These are phyloP conservation scores for Mrakiaceae sp. DNA, from an alignment of 1,284 basidiomycete species.

Conservation along the genomic window DNA sequence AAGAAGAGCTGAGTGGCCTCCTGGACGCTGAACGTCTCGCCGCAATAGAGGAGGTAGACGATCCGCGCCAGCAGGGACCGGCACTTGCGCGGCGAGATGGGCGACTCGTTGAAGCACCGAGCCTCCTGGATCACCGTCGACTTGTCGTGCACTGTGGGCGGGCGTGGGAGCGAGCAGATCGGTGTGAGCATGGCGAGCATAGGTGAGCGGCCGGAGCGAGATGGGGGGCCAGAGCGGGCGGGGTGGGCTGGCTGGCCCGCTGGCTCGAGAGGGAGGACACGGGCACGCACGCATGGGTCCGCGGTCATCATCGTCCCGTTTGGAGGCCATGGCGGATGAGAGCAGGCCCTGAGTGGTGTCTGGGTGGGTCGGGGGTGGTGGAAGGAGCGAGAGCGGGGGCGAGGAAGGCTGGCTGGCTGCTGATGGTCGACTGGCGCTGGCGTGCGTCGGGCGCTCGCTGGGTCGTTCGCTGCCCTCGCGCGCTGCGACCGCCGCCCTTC, in stretches of 20 bases:
- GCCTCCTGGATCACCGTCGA: slow-evolving; percentile 96
- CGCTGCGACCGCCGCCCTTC: too few species aligned
- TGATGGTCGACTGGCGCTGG: neutral
- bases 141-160: slow-evolving; percentile 57
- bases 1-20: slow-evolving; percentile 98
- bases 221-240: neutral
- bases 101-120: slow-evolving; percentile 97
- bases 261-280: neutral
- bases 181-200: neutral
- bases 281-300: neutral
- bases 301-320: slow-evolving; percentile 10
- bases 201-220: neutral
- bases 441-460: too few species aligned
- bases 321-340: neutral
- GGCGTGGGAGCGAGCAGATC: neutral
- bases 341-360: neutral
- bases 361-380: neutral
- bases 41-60: slow-evolving; percentile 90
- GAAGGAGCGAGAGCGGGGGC: neutral
- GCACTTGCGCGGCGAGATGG: slow-evolving; percentile 93
- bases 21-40: slow-evolving; percentile 88
- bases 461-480: too few species aligned
- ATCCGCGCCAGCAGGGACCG: slow-evolving; percentile 91
- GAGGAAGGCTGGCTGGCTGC: neutral
- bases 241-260: neutral